These are phyloP conservation scores for Zygoascus meyerae DNA, from an alignment of 1,139 yeast genomes.

Conservation along the genomic window DNA sequence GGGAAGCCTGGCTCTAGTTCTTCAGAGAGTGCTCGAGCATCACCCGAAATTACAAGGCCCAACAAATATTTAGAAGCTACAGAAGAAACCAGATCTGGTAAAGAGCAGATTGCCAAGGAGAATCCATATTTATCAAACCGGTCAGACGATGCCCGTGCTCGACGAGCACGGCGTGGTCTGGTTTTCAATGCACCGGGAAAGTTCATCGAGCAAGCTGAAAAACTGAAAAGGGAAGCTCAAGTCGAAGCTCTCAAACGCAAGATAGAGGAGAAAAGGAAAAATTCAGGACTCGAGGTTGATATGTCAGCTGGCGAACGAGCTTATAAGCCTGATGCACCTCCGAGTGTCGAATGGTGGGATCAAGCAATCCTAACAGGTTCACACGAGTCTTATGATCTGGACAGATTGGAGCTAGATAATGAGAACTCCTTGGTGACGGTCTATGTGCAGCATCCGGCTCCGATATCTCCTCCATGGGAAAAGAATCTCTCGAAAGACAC, in stretches of 20 bases:
- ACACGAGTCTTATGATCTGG: constrained; percentile 32
- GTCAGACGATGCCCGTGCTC: constrained; percentile 24
- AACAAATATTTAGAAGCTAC: constrained; percentile 14
- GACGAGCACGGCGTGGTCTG: constrained; percentile 36
- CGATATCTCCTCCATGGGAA: constrained; percentile 55
- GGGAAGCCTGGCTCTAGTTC: neutral
- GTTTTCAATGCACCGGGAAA: constrained; percentile 57
- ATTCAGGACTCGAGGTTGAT: constrained; percentile 46
- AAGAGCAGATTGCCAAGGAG: constrained; percentile 38
- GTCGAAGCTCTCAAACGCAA: constrained; percentile 34
- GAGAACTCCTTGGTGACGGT: constrained; percentile 49
- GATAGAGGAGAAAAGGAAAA: constrained; percentile 24
- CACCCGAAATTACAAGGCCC: constrained; percentile 1
- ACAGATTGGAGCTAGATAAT: constrained; percentile 32
- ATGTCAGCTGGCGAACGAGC: constrained; percentile 46
- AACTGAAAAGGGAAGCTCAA: constrained; percentile 40
- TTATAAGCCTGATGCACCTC: constrained; percentile 48
- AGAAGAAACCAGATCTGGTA: neutral
- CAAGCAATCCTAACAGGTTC: constrained; percentile 36
- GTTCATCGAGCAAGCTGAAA: constrained; percentile 51
- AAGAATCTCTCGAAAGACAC: constrained; percentile 38
- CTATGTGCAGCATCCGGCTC: constrained; percentile 79
- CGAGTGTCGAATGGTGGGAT: constrained; percentile 83
- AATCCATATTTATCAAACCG: constrained; percentile 60
- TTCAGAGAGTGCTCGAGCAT: neutral